phyloP scores from a whole-genome alignment of 1,284 basidiomycete species.

The Cryptococcus amylolentus region DNA sequence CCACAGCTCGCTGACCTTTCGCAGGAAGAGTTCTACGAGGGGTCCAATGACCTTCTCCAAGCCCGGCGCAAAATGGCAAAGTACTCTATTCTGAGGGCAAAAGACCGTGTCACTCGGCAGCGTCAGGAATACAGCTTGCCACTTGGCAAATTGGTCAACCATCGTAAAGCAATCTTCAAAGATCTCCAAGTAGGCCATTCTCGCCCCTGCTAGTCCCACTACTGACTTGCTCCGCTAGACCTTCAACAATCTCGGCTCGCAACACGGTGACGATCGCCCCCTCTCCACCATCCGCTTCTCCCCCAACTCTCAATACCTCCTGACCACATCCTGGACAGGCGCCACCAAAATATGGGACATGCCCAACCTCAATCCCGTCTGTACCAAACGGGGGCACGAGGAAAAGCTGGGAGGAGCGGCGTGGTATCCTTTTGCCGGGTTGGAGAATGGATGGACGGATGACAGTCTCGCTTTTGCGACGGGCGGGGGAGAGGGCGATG shows the following conservation, averaged over 20 bases:
- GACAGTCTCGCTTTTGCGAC: constrained; percentile 83
- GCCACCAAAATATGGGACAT: constrained; percentile 92
- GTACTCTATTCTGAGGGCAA: constrained; percentile 88
- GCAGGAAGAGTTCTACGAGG: constrained; percentile 94
- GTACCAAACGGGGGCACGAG: constrained; percentile 71
- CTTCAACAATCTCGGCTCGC: constrained; percentile 88
- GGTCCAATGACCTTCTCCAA: constrained; percentile 76
- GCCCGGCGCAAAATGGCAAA: constrained; percentile 80
- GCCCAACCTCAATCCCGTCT: constrained; percentile 75
- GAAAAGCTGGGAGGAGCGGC: constrained; percentile 93
- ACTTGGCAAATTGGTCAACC: constrained; percentile 84
- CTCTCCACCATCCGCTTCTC: constrained; percentile 92
- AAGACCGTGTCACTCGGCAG: constrained; percentile 84
- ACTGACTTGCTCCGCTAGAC: constrained; percentile 55
- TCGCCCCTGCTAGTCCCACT: not conserved
- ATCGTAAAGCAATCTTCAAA: constrained; percentile 80
- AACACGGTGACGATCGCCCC: constrained; percentile 94
- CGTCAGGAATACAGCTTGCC: constrained; percentile 79
- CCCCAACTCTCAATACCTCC: constrained; percentile 80
- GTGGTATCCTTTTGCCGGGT: constrained; percentile 93
- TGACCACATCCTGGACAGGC: constrained; percentile 95
- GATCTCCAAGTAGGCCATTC: constrained; percentile 72
- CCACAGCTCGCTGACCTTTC: constrained; percentile 18
- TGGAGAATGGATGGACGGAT: constrained; percentile 88
- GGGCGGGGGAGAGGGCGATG: constrained; percentile 79